Percentiles rank a stretch among this genome's conserved stretches.
Evolutionary conservation across 768 basidiomycete species (phyloP).

Genomic region (Trametes coccinea): DNA sequence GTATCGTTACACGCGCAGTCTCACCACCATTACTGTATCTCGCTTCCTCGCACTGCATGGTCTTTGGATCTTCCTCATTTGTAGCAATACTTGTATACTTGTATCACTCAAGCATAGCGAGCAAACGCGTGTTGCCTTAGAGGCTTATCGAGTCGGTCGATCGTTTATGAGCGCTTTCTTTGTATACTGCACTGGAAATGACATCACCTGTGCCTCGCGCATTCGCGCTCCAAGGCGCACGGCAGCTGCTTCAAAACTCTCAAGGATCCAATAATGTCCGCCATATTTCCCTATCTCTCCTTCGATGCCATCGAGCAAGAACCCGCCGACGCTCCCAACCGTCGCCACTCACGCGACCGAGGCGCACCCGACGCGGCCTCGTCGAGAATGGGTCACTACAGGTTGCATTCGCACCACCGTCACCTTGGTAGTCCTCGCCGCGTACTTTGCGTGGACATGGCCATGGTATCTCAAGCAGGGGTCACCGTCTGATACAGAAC

Average conservation of each 20-base stretch:
- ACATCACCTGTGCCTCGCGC: conserved; percentile 16
- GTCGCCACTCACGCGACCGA: background rate
- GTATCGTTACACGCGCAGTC: no score
- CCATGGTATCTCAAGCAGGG: conserved; percentile 7
- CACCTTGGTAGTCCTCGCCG: conserved; percentile 10
- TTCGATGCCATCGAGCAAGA: conserved; percentile 18
- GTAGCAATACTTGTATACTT: no score
- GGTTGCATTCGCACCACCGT: conserved; percentile 18
- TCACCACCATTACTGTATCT: no score
- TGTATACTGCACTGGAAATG: background rate
- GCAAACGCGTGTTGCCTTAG: no score
- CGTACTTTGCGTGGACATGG: conserved; percentile 16
- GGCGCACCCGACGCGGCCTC: background rate
- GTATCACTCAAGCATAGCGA: no score
- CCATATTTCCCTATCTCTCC: background rate
- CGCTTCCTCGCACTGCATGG: no score
- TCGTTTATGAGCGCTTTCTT: background rate
- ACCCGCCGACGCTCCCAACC: conserved; percentile 5
- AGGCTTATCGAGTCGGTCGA: background rate
- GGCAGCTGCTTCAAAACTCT: conserved; percentile 3
- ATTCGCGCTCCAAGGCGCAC: conserved; percentile 17
- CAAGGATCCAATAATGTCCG: background rate
- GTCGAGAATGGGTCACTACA: conserved; percentile 11
- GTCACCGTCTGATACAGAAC: background rate
- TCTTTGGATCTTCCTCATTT: no score